Evolutionary conservation across 2,329 filamentous ascomycete genomes (phyloP).

Genomic region (Trichoderma atroviride): DNA sequence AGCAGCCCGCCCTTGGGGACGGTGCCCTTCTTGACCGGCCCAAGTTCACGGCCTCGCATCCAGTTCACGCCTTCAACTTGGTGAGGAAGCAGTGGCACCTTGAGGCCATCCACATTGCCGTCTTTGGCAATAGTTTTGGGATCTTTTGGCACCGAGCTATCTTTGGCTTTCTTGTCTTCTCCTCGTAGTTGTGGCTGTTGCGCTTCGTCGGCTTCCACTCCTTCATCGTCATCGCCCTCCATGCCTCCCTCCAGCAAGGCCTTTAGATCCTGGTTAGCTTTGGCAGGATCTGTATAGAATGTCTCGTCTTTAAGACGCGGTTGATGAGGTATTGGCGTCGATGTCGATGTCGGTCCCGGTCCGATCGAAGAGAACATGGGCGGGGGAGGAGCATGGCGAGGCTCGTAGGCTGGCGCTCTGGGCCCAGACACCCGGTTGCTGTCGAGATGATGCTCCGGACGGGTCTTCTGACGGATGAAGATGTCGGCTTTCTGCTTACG

Average conservation of each 20-base stretch:
- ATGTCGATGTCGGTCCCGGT: slow-evolving; percentile 16
- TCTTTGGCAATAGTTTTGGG: slow-evolving; percentile 46
- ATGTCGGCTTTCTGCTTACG: slow-evolving; percentile 59
- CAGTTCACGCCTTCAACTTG: slow-evolving; percentile 92
- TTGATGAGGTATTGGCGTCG: slow-evolving; percentile 22
- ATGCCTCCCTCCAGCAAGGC: slow-evolving; percentile 80
- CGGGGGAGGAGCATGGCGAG: slow-evolving; percentile 51
- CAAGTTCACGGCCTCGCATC: slow-evolving; percentile 93
- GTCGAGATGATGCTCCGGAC: slow-evolving; percentile 60
- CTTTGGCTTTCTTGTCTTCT: slow-evolving; percentile 32
- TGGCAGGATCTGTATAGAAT: slow-evolving; percentile 69
- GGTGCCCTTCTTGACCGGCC: slow-evolving; percentile 76
- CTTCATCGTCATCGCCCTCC: slow-evolving; percentile 68
- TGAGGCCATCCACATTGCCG: slow-evolving; percentile 71
- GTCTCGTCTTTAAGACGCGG: slow-evolving; percentile 46
- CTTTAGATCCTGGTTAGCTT: slow-evolving; percentile 77
- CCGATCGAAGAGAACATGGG: slow-evolving; percentile 52
- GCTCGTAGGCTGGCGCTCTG: slow-evolving; percentile 49
- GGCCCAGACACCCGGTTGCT: slow-evolving; percentile 53
- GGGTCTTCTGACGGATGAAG: slow-evolving; percentile 57
- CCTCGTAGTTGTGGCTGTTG: slow-evolving; percentile 12
- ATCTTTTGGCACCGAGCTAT: slow-evolving; percentile 30
- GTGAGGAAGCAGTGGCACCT: slow-evolving; percentile 86
- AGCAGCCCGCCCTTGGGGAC: slow-evolving; percentile 92
- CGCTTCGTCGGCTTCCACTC: slow-evolving; percentile 34